Evolutionary conservation across 768 basidiomycete species (phyloP), one percentile per base, ranked within the genome.

Genomic region (Hericium coralloides): DNA sequence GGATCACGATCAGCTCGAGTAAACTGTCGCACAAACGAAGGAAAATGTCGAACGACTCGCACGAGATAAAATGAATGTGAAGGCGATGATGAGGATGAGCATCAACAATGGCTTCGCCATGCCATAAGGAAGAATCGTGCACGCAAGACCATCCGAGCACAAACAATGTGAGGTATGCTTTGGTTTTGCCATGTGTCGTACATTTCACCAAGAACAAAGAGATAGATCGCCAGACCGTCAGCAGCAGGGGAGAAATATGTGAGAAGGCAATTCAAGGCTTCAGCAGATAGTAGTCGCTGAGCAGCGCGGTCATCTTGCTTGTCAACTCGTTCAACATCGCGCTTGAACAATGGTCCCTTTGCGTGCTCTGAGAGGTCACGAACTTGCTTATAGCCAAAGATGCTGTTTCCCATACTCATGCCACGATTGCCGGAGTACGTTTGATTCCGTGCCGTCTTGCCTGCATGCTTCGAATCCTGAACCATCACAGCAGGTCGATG

Each of bases 151-250:
- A 67, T 64, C 36, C 60, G 60, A 25, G 60, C 51, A 10, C 69
- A 61, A 36, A 64, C 63, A 9, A 26, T 17, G 52, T 66, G 69
- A 3, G 47, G 25, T 18, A 67, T 64, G 14, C 36, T 48, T 0
- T 67, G 64, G 47, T 67, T 69, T 49, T 68, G 69, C 51, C 59
- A 66, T 0, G 67, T 66, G 47, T 71, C 67, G 39, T 67, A 26
- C 10, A 66, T 55, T 22, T 68, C 65, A 12, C 68, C 64, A 6
- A 59, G 22, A 20, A 77, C 58, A 55, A 77, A 78, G 4, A 78
- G 68, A 58, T 72, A 79, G 2, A 72, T 61, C n/a, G 67, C 64
- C 0, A 60, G 18, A 2, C 69, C 73, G 0, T 60, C 20, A 0
- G 63, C 45, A 2, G 72, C 8, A 10, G 26, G 65, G 0, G 72